Base-by-base conservation (phyloP, 108 stramenopile genomes). In the Pseudonitzschia pungens region DNA sequence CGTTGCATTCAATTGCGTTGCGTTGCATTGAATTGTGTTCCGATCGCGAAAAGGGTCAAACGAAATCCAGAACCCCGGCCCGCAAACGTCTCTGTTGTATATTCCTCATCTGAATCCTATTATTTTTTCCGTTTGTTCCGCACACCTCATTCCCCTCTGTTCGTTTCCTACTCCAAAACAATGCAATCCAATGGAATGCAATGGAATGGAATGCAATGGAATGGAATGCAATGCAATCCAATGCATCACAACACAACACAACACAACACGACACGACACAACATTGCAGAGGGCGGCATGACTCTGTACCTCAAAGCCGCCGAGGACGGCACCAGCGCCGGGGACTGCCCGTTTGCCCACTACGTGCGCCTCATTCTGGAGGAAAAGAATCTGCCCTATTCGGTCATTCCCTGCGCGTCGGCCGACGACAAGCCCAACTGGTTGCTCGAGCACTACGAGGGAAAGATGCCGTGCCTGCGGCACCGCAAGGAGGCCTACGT, bases 341-440 rank as follows among this genome's bases (percentile, higher is more conserved):
- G 93, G 16, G 93, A 94, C 65, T 94, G 93, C 72, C 93, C 93
- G 33, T 94, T 91, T 75, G 91, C 87, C 0, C 93, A 94, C 73
- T 85, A 72, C 69, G 86, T 94, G 4, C 83, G 93, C 1, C 80
- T 94, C 77, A 90, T 94, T 4, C 76, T 94, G 28, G 79, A 88
- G 58, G 91, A 92, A 70, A 92, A 90, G 60, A 74, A 72, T 26
- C 82, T 94, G 50, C 81, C 87, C 15, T 94, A 94, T 56, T 78
- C 89, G 8, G 59, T 94, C 27, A 29, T 77, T 54, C 93, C 93
- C 7, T 65, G 72, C 18, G 81, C 84, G 15, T 16, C 15, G 18
- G 69, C 52, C 51, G 87, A 88, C 15, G 80, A 75, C 62, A 94
- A 94, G 80, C 93, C 93, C 18, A 65, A 81, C 20, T 94, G 93